Percentiles rank a stretch among this genome's conserved stretches.
phyloP scores from a whole-genome alignment of 2,329 filamentous ascomycete genomes.

The Neonectria coccinea region DNA sequence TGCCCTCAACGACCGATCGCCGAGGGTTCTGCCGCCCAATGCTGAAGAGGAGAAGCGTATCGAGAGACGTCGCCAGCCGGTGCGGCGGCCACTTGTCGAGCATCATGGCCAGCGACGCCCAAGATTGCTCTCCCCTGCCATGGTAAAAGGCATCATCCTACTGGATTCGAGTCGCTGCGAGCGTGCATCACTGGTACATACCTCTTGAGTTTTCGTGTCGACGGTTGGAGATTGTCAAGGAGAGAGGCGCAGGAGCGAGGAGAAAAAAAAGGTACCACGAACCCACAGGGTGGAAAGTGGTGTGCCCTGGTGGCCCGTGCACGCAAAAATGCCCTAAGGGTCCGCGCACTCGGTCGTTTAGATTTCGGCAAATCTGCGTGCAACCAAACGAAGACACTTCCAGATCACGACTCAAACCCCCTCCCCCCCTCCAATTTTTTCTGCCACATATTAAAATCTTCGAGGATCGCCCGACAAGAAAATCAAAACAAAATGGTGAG shows the following conservation, averaged over 20 bases:
- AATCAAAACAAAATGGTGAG: slow-evolving; percentile 71
- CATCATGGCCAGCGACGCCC: slow-evolving; percentile 46
- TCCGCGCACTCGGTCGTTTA: slow-evolving; percentile 48
- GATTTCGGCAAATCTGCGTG: slow-evolving; percentile 54
- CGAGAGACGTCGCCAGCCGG: slow-evolving; percentile 48
- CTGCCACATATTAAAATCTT: slow-evolving; percentile 64
- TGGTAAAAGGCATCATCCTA: slow-evolving; percentile 60
- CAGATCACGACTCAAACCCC: slow-evolving; percentile 48
- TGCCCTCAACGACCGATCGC: slow-evolving; percentile 68
- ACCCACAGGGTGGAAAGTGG: slow-evolving; percentile 33
- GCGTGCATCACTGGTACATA: slow-evolving; percentile 55
- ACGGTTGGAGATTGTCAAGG: slow-evolving; percentile 45
- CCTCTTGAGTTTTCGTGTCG: slow-evolving; percentile 54
- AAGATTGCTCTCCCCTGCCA: slow-evolving; percentile 73
- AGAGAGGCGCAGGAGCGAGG: slow-evolving; percentile 34
- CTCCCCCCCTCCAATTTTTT: slow-evolving; percentile 39
- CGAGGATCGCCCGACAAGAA: slow-evolving; percentile 75
- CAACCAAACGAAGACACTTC: slow-evolving; percentile 47
- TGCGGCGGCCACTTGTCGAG: slow-evolving; percentile 34
- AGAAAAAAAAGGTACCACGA: slow-evolving; percentile 32
- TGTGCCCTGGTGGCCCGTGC: slow-evolving; percentile 59
- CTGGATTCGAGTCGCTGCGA: slow-evolving; percentile 50
- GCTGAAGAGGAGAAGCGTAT: slow-evolving; percentile 74
- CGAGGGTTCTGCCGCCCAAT: slow-evolving; percentile 79
- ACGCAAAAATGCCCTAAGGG: slow-evolving; percentile 59